Conservation (phyloP, 1,284 basidiomycete species). For the Vanrija sp. region DNA sequence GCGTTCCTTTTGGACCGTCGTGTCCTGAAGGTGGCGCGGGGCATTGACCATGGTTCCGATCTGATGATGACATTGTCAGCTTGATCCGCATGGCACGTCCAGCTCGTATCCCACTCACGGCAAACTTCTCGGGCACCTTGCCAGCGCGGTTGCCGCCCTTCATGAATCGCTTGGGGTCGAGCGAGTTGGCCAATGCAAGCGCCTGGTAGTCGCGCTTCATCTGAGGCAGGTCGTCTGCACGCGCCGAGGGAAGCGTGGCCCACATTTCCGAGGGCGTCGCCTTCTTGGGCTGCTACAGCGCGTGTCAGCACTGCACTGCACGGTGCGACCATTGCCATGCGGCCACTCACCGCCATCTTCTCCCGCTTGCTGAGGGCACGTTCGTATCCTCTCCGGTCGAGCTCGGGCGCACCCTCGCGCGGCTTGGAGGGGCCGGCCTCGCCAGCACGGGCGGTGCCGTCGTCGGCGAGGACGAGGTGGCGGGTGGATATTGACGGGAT, state of each 20-base stretch:
- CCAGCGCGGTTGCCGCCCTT: conserved; percentile 71
- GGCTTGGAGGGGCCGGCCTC: conserved; percentile 8
- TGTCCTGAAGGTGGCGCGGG: conserved; percentile 67
- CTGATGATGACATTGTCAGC: conserved; percentile 50
- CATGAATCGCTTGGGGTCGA: conserved; percentile 97
- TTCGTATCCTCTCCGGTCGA: conserved; percentile 53
- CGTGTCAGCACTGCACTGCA: conserved; percentile 49
- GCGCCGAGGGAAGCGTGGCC: conserved; percentile 86
- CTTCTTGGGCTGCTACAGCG: conserved; percentile 54
- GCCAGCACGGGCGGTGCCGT: conserved; percentile 28
- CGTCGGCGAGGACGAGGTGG: conserved; percentile 49
- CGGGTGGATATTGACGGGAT: conserved; percentile 56
- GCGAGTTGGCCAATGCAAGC: conserved; percentile 79
- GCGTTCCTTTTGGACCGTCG: conserved; percentile 72
- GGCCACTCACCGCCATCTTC: conserved; percentile 36
- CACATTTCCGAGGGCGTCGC: conserved; percentile 77
- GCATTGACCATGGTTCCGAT: conserved; percentile 83
- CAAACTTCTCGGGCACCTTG: conserved; percentile 80
- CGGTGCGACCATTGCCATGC: conserved; percentile 46
- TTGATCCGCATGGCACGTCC: neutral
- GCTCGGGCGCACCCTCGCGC: conserved; percentile 23
- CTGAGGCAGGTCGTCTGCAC: conserved; percentile 72
- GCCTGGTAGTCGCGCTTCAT: conserved; percentile 91
- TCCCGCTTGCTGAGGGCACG: conserved; percentile 36
- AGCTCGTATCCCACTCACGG: conserved; percentile 55